Base-by-base conservation (phyloP, 2,329 filamentous ascomycete genomes). In the Pseudopithomyces chartarum region DNA sequence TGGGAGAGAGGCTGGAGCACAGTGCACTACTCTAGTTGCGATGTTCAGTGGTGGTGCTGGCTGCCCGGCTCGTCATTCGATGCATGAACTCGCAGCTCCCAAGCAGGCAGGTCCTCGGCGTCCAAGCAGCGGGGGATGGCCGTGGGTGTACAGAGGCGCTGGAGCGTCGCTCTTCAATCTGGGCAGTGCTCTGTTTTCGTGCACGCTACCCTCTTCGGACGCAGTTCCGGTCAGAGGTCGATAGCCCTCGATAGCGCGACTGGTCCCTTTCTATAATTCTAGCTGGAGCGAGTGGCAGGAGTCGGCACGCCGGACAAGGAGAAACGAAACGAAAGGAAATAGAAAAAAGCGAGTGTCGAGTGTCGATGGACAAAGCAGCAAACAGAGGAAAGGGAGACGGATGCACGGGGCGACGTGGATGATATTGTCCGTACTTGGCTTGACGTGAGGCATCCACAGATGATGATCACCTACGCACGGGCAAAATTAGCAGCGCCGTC, bases 401-500 rank as follows among this genome's bases (percentile, higher is more conserved):
- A 55, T 55, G 45, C 51, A 60, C 57, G 59, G 61, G 64, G 58
- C 62, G 55, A 54, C 42, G 57, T 57, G 53, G 55, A 60, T 64
- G 51, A 63, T 62, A 61, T 68, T 67, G 47, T 50, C 47, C 15
- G 34, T 33, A 22, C 20, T 23, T 64, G 61, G 57, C 63, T 63
- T 17, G 38, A 50, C 47, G 26, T 46, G 48, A 33, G 17, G n/a
- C 33, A 33, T 40, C 15, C 47, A 36, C 34, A 39, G 44, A 47
- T 48, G 45, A n/a, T 39, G 45, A 52, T 50, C 54, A 46, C 45
- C 45, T 47, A 47, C 32, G 53, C 53, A 46, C 40, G 40, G 60
- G 59, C 67, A 65, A 64, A 63, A 55, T 65, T 66, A 70, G 67
- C 57, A 66, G 51, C 52, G 58, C 54, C 49, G 49, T 56, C 60